A percentile compares a stretch with the other conserved stretches of the same genome.
Conservation (phyloP, 306 rosid species). For the Argentina anserina region DNA sequence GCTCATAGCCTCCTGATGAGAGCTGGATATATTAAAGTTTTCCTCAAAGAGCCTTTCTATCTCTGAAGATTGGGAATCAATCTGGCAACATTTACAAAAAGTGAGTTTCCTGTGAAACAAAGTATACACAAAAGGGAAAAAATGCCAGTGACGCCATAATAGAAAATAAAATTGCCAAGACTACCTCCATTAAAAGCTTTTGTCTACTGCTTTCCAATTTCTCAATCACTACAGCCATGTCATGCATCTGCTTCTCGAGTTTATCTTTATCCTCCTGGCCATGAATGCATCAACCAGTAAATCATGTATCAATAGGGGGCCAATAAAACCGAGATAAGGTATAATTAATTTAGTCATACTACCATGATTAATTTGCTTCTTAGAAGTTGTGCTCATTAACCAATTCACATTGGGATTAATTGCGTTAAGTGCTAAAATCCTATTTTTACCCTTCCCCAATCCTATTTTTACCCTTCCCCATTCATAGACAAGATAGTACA, state of each 20-base stretch:
- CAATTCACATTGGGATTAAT: neutral
- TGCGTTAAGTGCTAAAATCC: too few relatives aligned
- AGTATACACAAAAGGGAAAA: constrained; percentile 13
- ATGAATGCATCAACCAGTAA: constrained; percentile 1
- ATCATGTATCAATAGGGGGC: neutral
- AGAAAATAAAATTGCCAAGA: constrained; percentile 6
- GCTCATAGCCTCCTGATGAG: constrained; percentile 57
- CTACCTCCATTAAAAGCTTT: constrained; percentile 83
- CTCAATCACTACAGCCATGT: constrained; percentile 88
- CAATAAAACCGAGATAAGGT: constrained; percentile 8
- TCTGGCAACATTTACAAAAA: constrained; percentile 45
- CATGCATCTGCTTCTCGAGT: constrained; percentile 86
- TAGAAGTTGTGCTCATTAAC: neutral
- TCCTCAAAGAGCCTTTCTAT: constrained; percentile 94
- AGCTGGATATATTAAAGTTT: constrained; percentile 63
- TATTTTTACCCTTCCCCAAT: neutral
- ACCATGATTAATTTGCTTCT: neutral
- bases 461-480: neutral
- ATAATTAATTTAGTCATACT: neutral
- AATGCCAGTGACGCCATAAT: constrained; percentile 10
- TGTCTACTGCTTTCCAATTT: constrained; percentile 91
- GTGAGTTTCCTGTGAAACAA: constrained; percentile 22
- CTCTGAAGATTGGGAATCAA: constrained; percentile 87
- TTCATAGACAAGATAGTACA: neutral
- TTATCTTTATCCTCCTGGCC: constrained; percentile 76